Conservation (phyloP, 1,139 yeast species). For the Yamadazyma mexicana region DNA sequence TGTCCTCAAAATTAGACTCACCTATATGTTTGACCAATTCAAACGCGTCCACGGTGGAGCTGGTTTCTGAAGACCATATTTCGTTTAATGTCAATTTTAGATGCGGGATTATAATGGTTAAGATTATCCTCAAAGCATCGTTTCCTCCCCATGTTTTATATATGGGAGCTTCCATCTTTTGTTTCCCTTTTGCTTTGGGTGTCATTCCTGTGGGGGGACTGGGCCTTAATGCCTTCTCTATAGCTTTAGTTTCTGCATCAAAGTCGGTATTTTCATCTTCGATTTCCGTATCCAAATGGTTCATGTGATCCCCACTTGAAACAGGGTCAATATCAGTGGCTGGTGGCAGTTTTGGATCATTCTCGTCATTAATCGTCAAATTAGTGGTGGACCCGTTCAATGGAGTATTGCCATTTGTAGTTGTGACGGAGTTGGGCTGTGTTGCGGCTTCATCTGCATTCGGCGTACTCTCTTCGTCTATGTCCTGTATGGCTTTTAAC, state of each 20-base stretch:
- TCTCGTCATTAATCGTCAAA: slow-evolving; percentile 12
- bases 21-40: slow-evolving; percentile 44
- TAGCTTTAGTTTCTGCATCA: slow-evolving; percentile 19
- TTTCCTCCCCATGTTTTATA: slow-evolving; percentile 62
- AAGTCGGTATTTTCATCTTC: slow-evolving; percentile 7
- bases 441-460: slow-evolving; percentile 1
- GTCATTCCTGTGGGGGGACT: slow-evolving; percentile 65
- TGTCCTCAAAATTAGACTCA: slow-evolving; percentile 24
- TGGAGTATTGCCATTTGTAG: slow-evolving; percentile 6
- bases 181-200: slow-evolving; percentile 56
- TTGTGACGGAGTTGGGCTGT: not conserved
- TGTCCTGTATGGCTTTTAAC: slow-evolving; percentile 18
- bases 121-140: slow-evolving; percentile 46
- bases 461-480: slow-evolving; percentile 12
- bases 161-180: slow-evolving; percentile 50
- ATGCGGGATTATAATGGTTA: slow-evolving; percentile 43
- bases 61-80: slow-evolving; percentile 29
- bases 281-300: too few relatives aligned
- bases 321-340: slow-evolving; percentile 4
- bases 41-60: slow-evolving; percentile 27
- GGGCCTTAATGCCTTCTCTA: slow-evolving; percentile 37
- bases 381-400: slow-evolving; percentile 7
- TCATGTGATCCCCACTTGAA: slow-evolving; percentile 4
- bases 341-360: slow-evolving; percentile 7
- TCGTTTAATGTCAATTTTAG: slow-evolving; percentile 37